Evolutionary conservation across 495 filamentous ascomycete species (phyloP).

Genomic region (Pseudevernia furfuracea): DNA sequence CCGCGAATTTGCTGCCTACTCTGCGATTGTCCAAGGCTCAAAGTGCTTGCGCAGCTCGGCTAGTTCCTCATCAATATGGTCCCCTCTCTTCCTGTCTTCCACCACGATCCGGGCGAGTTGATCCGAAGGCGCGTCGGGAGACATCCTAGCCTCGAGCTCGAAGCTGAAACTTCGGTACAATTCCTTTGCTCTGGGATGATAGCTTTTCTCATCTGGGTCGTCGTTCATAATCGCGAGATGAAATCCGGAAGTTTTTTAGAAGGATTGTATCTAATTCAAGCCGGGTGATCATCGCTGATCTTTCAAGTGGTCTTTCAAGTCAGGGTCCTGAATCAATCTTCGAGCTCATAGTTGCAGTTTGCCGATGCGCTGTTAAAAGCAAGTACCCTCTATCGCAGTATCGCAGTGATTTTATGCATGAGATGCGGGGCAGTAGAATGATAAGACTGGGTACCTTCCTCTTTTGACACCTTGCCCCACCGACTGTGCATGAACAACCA

Average conservation of each 20-base stretch:
- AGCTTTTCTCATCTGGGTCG: background rate
- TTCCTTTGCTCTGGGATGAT: background rate
- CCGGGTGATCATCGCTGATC: background rate
- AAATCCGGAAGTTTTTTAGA: background rate
- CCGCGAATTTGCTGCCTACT: conserved; percentile 2
- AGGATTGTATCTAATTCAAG: background rate
- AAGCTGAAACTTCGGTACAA: conserved; percentile 16
- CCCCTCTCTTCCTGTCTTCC: conserved; percentile 6
- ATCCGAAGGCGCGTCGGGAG: conserved; percentile 8
- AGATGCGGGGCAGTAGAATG: background rate
- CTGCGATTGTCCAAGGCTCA: conserved; percentile 3
- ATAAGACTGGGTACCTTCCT: background rate
- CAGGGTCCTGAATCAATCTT: background rate
- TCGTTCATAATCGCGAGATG: background rate
- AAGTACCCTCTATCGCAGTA: too few species aligned
- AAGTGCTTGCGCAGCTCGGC: conserved; percentile 9
- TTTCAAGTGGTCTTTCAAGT: too few species aligned
- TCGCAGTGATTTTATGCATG: too few species aligned
- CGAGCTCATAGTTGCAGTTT: too few species aligned
- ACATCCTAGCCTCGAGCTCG: conserved; percentile 12
- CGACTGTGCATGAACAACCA: background rate
- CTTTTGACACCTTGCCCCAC: too few species aligned
- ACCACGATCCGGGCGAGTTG: background rate
- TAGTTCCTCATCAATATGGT: background rate
- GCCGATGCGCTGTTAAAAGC: too few species aligned